Percentiles rank a stretch among this genome's conserved stretches.
phyloP scores from a whole-genome alignment of 148 eudicot species.

The Bassia scoparia region DNA sequence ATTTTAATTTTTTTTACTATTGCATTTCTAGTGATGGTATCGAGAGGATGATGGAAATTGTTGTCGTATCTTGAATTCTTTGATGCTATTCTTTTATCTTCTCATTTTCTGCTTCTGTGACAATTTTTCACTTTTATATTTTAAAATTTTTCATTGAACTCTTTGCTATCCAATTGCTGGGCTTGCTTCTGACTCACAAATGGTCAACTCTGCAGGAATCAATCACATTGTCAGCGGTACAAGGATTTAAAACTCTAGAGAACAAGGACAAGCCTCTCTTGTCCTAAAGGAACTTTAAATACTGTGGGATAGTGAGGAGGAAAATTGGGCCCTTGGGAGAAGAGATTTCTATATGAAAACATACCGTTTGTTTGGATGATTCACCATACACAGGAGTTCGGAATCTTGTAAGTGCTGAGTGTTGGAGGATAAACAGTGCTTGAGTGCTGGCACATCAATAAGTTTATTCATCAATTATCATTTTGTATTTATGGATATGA shows the following conservation, averaged over 20 bases:
- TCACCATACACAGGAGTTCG: constrained; percentile 81
- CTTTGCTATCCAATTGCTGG: neutral
- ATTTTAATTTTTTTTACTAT: too few relatives aligned
- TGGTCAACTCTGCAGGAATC: constrained; percentile 48
- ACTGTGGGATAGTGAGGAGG: constrained; percentile 54
- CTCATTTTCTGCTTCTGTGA: too few relatives aligned
- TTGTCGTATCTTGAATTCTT: neutral
- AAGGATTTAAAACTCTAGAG: constrained; percentile 47
- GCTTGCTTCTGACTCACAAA: constrained; percentile 10
- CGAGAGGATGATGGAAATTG: too few relatives aligned
- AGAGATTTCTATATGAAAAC: constrained; percentile 57
- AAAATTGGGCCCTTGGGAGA: constrained; percentile 71
- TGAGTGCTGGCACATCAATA: neutral
- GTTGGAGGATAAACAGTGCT: neutral
- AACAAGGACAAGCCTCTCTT: constrained; percentile 62
- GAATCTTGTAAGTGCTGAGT: constrained; percentile 60
- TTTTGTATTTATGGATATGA: neutral
- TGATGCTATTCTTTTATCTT: neutral
- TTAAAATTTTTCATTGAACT: neutral
- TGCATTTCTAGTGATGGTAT: too few relatives aligned
- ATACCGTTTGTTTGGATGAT: constrained; percentile 83
- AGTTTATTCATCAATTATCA: neutral
- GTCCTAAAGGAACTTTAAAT: constrained; percentile 68
- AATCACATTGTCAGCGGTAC: constrained; percentile 67
- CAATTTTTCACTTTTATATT: neutral